phyloP scores from a whole-genome alignment of 257 asterid species.

The Solanum clarkiae region DNA sequence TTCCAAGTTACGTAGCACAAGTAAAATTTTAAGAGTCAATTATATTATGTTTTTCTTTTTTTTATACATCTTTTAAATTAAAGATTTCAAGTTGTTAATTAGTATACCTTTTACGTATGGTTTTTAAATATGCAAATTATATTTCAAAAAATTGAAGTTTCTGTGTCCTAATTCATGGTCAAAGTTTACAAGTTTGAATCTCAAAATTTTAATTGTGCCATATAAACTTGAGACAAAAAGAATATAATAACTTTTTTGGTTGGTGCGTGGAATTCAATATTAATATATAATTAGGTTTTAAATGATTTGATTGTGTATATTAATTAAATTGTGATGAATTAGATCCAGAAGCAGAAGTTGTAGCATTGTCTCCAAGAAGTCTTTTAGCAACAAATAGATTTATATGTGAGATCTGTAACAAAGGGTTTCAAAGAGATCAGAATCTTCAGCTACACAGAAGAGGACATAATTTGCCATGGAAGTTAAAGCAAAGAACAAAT shows the following conservation, averaged over 20 bases:
- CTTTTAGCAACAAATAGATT: constrained; percentile 65
- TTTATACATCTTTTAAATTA: not conserved
- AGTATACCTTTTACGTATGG: not conserved
- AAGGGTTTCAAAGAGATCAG: constrained; percentile 71
- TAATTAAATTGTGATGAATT: not conserved
- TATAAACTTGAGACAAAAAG: not conserved
- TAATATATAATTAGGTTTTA: not conserved
- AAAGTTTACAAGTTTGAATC: not conserved
- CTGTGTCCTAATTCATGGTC: not conserved
- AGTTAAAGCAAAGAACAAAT: constrained; percentile 51
- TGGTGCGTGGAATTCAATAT: not conserved
- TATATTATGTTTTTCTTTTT: not conserved
- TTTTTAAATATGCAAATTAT: too few species aligned
- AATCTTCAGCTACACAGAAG: constrained; percentile 59
- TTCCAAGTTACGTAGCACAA: not conserved
- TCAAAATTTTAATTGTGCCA: not conserved
- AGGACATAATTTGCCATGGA: constrained; percentile 76
- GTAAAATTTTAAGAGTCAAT: not conserved
- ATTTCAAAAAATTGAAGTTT: not conserved
- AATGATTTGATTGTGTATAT: not conserved
- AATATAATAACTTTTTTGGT: not conserved
- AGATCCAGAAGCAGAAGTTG: constrained; percentile 72
- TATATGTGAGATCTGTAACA: constrained; percentile 64
- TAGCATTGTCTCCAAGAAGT: constrained; percentile 48
- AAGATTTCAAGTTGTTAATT: not conserved